Base-by-base conservation (phyloP, 139 green algal genomes). In the Coelastrella sp. region DNA sequence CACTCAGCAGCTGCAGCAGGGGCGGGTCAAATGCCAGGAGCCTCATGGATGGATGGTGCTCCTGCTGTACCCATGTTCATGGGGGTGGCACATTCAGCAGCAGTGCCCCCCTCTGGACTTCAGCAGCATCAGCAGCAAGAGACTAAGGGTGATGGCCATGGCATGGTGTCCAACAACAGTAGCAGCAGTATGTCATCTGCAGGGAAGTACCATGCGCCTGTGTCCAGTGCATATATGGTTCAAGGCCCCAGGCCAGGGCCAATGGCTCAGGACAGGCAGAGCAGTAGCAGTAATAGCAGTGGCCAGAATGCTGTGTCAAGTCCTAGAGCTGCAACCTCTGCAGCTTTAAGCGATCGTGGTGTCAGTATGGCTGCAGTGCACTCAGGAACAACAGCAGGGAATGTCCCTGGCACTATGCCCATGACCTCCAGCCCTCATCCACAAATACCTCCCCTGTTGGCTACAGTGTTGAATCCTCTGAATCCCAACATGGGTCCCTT, bases 1-100 rank as follows among this genome's bases (percentile, higher is more conserved):
- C 74, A 83, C 7, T 30, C 27, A 69, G 62, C 62, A 69, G 62
- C 62, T 11, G 62, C 62, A 43, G 62, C 62, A 41, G n/a, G n/a
- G n/a, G n/a, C n/a, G n/a, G 62, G 62, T 8, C 30, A 40, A 40
- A 6, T 40, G 9, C 1, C 25, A 30, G 17, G 62, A 15, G 8
- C 30, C 30, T 30, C 62, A 25, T 69, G 62, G 62, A 15, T 69
- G 11, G 62, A 69, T 64, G 53, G 17, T 32, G 11, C 62, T 7
- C 30, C 27, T n/a, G 62, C 62, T 69, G 40, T 69, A 30, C 62
- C 62, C 27, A 69, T 69, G 62, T 69, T 76, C 67, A 53, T 40
- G 38, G 67, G 67, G 21, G 34, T 76, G 67, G 13, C 34, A n/a
- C 64, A 41, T 25, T 51, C 67, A 7, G 11, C 67, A 53, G 67